Evolutionary conservation across 164 flowering plant species (phyloP), one percentile per base, ranked within the genome.

Genomic region (Amborella trichopoda): DNA sequence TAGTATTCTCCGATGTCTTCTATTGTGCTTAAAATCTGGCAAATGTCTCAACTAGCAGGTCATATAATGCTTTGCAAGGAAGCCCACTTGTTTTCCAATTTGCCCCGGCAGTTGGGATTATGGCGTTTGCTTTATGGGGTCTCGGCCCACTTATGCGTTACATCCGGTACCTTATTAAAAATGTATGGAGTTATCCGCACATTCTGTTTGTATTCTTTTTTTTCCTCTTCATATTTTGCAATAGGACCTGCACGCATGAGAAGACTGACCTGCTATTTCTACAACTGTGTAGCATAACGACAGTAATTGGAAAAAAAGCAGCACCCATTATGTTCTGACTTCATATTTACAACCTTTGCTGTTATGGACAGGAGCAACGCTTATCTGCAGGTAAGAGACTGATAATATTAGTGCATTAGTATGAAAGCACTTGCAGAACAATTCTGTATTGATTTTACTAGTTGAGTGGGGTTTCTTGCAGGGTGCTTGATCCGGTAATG

Each of bases 291-390:
- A 86, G 97, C 65, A 55, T 54, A 71, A 49, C 63, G 89, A 86
- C 52, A 71, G 41, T 48, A 79, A 58, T 60, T 90, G 94, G 94
- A 71, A 71, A 60, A 86, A 75, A 66, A 90, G 95, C 62, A 58
- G 71, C n/a, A 71, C 82, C 18, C 61, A 77, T 57, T 58, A 70
- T 60, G 60, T 86, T 46, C 36, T 71, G 69, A 66, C 71, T 36
- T 81, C 84, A 10, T 90, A 81, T 59, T 41, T 90, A 50, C 94
- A 69, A 66, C 94, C 97, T 33, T 52, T 86, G 63, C 71, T 90
- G 50, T 55, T 90, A 17, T 90, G 97, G 97, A 62, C 70, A 59
- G 97, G 89, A 55, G 84, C 85, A 50, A 68, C 67, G 45, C 81
- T 91, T 18, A 46, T 78, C 47, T 91, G 98, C 94, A 82, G 94